Percentiles rank a stretch among this genome's conserved stretches.
These are phyloP conservation scores for Diaporthe amygdali DNA, from an alignment of 2,329 filamentous ascomycete genomes.

Conservation along the genomic window DNA sequence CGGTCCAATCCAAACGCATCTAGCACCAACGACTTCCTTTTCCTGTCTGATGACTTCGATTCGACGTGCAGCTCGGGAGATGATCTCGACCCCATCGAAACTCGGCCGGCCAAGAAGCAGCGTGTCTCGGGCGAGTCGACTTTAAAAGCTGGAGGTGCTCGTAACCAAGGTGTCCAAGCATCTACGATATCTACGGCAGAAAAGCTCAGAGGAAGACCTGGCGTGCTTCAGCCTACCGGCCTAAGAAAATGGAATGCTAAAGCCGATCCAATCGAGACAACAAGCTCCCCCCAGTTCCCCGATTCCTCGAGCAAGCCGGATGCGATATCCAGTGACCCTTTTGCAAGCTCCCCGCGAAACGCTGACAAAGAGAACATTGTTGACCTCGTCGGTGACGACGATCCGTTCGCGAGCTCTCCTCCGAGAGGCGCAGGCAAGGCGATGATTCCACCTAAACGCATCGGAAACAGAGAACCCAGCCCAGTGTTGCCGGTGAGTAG, in stretches of 20 bases:
- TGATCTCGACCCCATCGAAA: conserved; percentile 25
- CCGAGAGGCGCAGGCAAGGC: conserved; percentile 18
- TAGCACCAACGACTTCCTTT: conserved; percentile 33
- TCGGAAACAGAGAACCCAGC: conserved; percentile 26
- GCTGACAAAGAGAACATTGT: conserved; percentile 20
- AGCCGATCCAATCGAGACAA: conserved; percentile 40
- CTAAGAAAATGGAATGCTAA: conserved; percentile 27
- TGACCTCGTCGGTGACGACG: conserved; percentile 10
- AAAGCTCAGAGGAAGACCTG: not conserved
- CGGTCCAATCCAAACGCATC: not conserved
- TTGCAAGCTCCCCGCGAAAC: conserved; percentile 16
- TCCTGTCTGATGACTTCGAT: conserved; percentile 48
- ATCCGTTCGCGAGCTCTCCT: conserved; percentile 33
- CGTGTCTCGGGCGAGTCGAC: conserved; percentile 28
- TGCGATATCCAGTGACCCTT: conserved; percentile 14
- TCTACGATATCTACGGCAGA: not conserved
- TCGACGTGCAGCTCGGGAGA: conserved; percentile 43
- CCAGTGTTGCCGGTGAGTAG: conserved; percentile 31
- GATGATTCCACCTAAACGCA: not conserved
- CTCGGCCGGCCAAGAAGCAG: conserved; percentile 36
- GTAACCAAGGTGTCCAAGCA: not conserved
- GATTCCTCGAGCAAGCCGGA: conserved; percentile 2
- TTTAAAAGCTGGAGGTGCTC: not conserved
- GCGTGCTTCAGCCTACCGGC: conserved; percentile 19
- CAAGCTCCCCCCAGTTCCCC: conserved; percentile 38